A percentile compares a stretch with the other conserved stretches of the same genome.
Evolutionary conservation across 2,329 filamentous ascomycete genomes (phyloP).

Genomic region (Aschersonia sp.): DNA sequence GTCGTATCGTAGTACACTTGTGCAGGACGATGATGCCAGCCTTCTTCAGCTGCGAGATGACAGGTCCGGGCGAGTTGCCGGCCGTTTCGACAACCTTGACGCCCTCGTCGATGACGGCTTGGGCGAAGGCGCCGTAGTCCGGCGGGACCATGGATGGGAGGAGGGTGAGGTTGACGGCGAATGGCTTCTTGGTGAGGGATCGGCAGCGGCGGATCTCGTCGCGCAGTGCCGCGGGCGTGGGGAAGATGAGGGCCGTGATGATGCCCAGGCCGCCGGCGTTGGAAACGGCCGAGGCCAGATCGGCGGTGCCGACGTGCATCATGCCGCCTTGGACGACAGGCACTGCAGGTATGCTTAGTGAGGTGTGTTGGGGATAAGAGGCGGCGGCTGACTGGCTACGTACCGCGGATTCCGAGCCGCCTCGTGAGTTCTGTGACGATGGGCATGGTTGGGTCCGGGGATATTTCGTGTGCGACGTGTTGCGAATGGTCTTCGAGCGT

Average conservation of each 20-base stretch:
- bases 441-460: conserved; percentile 27
- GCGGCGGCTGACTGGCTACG: conserved; percentile 1
- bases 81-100: conserved; percentile 86
- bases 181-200: conserved; percentile 63
- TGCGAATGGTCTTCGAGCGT: too few species aligned
- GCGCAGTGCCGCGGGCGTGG: conserved; percentile 79
- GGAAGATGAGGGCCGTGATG: conserved; percentile 82
- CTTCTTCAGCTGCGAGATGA: conserved; percentile 79
- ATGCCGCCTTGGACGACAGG: conserved; percentile 78
- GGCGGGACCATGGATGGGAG: conserved; percentile 81
- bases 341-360: conserved; percentile 28
- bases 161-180: conserved; percentile 91
- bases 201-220: conserved; percentile 84
- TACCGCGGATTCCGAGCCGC: conserved; percentile 40
- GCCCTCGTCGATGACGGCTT: conserved; percentile 86
- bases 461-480: background rate
- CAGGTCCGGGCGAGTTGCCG: conserved; percentile 74
- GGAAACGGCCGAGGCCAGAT: conserved; percentile 61
- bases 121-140: conserved; percentile 83
- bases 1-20: conserved; percentile 94
- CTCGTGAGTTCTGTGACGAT: conserved; percentile 43
- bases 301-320: conserved; percentile 75
- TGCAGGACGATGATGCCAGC: conserved; percentile 71
- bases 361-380: background rate
- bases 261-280: conserved; percentile 76